Evolutionary conservation across 1,139 yeast genomes (phyloP).

Genomic region (Pichia sp.): DNA sequence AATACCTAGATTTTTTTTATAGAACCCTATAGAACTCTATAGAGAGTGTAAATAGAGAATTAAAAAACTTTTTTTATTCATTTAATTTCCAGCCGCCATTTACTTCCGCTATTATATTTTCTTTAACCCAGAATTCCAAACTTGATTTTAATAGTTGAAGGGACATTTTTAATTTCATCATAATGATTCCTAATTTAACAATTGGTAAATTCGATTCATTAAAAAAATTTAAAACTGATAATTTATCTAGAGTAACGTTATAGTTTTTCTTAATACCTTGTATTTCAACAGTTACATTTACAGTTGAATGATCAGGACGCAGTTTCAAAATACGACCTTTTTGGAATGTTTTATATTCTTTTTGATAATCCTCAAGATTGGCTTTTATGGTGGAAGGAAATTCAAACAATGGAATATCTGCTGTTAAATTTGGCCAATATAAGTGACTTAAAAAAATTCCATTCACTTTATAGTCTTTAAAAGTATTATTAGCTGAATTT

Average conservation of each 20-base stretch:
- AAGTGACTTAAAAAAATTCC: conserved; percentile 38
- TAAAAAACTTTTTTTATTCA: conserved; percentile 11
- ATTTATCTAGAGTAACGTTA: conserved; percentile 64
- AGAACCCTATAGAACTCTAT: neutral
- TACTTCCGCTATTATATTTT: conserved; percentile 36
- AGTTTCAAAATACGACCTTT: conserved; percentile 55
- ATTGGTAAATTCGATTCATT: conserved; percentile 11
- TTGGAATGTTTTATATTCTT: conserved; percentile 38
- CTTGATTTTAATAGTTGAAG: conserved; percentile 36
- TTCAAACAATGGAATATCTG: conserved; percentile 31
- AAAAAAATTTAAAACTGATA: conserved; percentile 47
- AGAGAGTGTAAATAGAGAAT: neutral
- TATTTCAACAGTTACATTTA: conserved; percentile 51
- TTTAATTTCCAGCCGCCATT: conserved; percentile 17
- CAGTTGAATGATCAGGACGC: conserved; percentile 57
- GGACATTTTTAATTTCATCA: conserved; percentile 34
- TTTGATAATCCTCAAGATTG: conserved; percentile 37
- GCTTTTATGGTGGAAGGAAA: conserved; percentile 40
- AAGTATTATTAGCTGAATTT: conserved; percentile 10
- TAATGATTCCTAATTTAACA: conserved; percentile 26
- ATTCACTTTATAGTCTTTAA: conserved; percentile 19
- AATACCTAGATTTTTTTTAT: conserved; percentile 4
- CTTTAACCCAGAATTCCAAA: conserved; percentile 51
- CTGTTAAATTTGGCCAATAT: conserved; percentile 46
- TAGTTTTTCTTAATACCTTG: conserved; percentile 37